Base-by-base conservation (phyloP, 202 grass and related monocot genomes). In the Sporobolus alterniflorus region DNA sequence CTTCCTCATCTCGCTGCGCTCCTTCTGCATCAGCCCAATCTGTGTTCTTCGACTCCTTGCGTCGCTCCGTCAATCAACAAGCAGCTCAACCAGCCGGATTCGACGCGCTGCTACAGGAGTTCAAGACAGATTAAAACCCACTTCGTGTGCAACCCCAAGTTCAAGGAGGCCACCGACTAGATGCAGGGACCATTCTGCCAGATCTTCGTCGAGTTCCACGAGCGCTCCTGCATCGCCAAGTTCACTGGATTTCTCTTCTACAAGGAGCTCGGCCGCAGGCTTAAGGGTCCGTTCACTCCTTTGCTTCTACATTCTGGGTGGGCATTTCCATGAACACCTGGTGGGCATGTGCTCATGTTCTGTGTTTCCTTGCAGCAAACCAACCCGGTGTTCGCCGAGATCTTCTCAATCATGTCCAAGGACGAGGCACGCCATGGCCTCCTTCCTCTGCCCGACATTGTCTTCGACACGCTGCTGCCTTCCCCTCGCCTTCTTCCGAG, bases 71-170 rank as follows among this genome's bases (percentile, higher is more conserved):
- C n/a, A n/a, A 95, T 95, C 56, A 98, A 96, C 89, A 90, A 89
- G 89, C 92, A 94, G 82, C 90, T 98, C 79, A 98, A 98, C 83
- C 82, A 98, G 89, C 64, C 69, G 12, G 93, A 96, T 98, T 98
- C 75, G 92, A 90, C 82, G 92, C 92, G 82, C 89, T 98, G 88
- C 89, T 92, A 65, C 87, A 93, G 71, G 96, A 98, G 89, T 98
- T 98, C 89, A 98, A 98, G 89, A 96, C 96, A 29, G 96, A 98
- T 84, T 96, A 98, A 84, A 98, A 98, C 96, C 2, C 96, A 98
- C 77, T 98, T 98, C 82, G 89, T 98, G 54, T 89, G 96, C 57
- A 96, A 90, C 89, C 83, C 77, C 2, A 93, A 98, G 76, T 98
- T 98, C 91, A 98, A 96, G 83, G 91, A 47, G 5, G 93, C 96